Evolutionary conservation across 2,329 filamentous ascomycete species (phyloP), one percentile per base, ranked within the genome.

Genomic region (Penicillium sp.): DNA sequence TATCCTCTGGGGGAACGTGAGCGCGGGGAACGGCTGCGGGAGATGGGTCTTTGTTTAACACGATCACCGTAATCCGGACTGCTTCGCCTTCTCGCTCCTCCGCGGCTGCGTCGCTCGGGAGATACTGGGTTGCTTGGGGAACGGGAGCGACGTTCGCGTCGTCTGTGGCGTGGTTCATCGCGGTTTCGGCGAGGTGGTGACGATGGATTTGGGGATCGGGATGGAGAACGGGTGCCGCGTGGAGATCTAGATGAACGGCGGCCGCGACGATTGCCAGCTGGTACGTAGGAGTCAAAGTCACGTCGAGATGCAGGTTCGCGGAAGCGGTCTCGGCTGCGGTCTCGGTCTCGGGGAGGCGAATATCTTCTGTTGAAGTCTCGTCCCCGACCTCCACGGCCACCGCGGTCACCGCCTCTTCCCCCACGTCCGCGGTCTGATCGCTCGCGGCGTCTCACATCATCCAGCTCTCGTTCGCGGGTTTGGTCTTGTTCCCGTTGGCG

Each of bases 401-500:
- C 68, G 40, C 68, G 66, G 42, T 68, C 70, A 45, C 70, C 69
- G 40, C 72, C 68, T 51, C 75, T 64, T 54, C 72, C 65, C 34
- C 72, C 71, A 46, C 74, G 66, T 39, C 63, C 64, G 18, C 73
- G 72, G 41, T 77, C 74, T 16, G 65, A 66, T 41, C 77, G 72
- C 57, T 79, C 77, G 47, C 75, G 70, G 54, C 88, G 85, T 68
- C 89, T 84, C 51, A 90, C 77, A 39, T 81, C 80, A 60, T 87
- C 82, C 40, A 90, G 66, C 50, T 91, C 87, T 58, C 85, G 85
- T 57, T 94, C 89, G 54, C 89, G 86, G 47, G 84, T 80, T 63
- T 86, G 82, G 56, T 89, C 82, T 53, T 87, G 84, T 67, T 93
- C 88, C 60, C 87, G 86, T 64, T 86, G 84, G 51, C 82, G 82